Base-by-base conservation (phyloP, 176 grass and related monocot genomes). In the Oryza meyeriana region DNA sequence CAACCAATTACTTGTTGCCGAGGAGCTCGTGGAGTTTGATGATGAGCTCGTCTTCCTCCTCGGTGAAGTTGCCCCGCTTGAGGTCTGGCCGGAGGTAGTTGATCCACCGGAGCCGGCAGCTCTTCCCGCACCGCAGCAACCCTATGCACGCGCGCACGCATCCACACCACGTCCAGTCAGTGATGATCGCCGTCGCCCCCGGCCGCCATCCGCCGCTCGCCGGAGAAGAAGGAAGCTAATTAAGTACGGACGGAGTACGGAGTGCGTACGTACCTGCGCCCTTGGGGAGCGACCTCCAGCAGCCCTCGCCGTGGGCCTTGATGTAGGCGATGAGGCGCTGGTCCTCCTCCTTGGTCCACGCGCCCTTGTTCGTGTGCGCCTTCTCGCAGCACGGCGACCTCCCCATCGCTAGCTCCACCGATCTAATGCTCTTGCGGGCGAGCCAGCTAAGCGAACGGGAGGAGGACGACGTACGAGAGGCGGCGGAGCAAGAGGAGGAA, bases 311-410 rank as follows among this genome's bases (percentile, higher is more conserved):
- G 73, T 97, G 84, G n/a, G 61, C 73, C 70, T 72, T 92, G 88
- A 97, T 97, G 90, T 97, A 89, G 65, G 88, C 57, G 42, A 94
- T 75, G 25, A 97, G 90, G 1, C 92, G 80, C 79, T 91, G 92
- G 55, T 97, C 94, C 66, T 97, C 94, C 58, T 97, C 94, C 79
- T 92, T 97, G 6, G 90, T 94, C 94, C 94, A 97, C 44, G 92
- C 92, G 20, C 94, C 94, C 86, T 94, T 97, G 90, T 97, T 97
- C 28, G 90, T 94, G 79, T 92, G 94, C 47, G 88, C 94, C 84
- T 94, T 97, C 90, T 94, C 94, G 83, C 94, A 97, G 66, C 94
- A 97, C 52, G 94, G 90, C 10, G 94, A 94, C 88, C 94, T 90
- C 82, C 94, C 94, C 94, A 94, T 94, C 36, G 38, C 0, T 44